phyloP scores from a whole-genome alignment of 345 rosid species.

The Salix brachista region DNA sequence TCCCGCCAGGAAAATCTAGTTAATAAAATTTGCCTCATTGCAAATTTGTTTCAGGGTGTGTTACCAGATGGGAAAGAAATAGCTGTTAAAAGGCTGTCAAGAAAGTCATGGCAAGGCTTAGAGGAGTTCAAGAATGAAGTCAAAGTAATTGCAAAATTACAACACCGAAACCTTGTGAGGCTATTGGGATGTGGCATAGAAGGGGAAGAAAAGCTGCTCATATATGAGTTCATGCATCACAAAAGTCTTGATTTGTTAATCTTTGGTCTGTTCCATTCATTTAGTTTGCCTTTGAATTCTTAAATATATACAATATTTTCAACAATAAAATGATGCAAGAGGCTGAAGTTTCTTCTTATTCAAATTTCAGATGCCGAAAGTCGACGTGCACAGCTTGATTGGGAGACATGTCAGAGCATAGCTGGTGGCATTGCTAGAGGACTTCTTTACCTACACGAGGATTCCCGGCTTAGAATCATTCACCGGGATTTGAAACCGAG shows the following conservation, averaged over 20 bases:
- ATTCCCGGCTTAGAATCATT: slow-evolving; percentile 40
- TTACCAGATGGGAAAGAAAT: slow-evolving; percentile 16
- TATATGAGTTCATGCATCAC: slow-evolving; percentile 14
- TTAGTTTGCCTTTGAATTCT: background rate
- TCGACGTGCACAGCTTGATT: background rate
- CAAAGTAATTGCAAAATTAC: slow-evolving; percentile 12
- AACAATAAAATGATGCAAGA: background rate
- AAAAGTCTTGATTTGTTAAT: slow-evolving; percentile 10
- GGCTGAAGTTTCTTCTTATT: background rate
- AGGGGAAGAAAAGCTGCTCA: background rate
- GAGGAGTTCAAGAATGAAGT: slow-evolving; percentile 20
- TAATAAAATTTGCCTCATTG: background rate
- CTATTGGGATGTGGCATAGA: background rate
- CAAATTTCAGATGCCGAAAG: background rate
- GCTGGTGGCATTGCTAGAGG: slow-evolving; percentile 41
- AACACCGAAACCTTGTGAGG: slow-evolving; percentile 10
- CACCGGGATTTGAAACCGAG: slow-evolving; percentile 47
- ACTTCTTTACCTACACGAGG: slow-evolving; percentile 48
- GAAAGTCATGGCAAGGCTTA: slow-evolving; percentile 14
- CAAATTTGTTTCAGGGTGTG: slow-evolving; percentile 4
- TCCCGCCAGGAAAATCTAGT: background rate
- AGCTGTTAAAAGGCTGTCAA: slow-evolving; percentile 16
- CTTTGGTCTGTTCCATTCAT: background rate
- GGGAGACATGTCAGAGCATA: slow-evolving; percentile 18
- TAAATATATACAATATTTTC: background rate